phyloP scores from a whole-genome alignment of 2,329 filamentous ascomycete genomes.

The Bertia moriformis region DNA sequence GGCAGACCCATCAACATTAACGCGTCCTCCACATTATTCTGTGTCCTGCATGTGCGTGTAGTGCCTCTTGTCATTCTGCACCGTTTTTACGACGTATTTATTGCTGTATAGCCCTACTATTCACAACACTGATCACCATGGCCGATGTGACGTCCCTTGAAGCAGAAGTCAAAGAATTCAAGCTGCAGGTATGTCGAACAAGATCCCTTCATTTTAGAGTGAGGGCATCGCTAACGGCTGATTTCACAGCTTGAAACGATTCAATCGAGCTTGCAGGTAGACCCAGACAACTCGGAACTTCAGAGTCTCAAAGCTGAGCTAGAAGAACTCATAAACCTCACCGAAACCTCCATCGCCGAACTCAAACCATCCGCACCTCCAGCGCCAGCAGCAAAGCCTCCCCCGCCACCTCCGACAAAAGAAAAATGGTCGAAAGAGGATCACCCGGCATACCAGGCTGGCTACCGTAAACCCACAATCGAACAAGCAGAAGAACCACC shows the following conservation, averaged over 20 bases:
- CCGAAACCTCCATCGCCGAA: constrained; percentile 36
- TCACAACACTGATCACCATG: no score
- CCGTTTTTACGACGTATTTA: no score
- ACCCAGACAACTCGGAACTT: constrained; percentile 36
- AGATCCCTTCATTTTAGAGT: background rate
- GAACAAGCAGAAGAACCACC: constrained; percentile 14
- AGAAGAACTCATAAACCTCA: constrained; percentile 35
- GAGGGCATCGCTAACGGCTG: no score
- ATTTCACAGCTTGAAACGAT: constrained; percentile 30
- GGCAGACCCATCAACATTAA: no score
- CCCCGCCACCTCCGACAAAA: constrained; percentile 17
- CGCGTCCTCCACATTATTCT: no score
- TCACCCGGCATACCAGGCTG: constrained; percentile 34
- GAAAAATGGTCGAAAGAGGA: constrained; percentile 39
- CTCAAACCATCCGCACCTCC: constrained; percentile 29
- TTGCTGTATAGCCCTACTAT: no score
- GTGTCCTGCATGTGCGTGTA: no score
- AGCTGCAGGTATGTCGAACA: constrained; percentile 24
- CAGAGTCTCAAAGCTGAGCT: constrained; percentile 37
- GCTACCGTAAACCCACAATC: constrained; percentile 25
- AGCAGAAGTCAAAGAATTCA: constrained; percentile 29
- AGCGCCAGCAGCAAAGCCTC: constrained; percentile 14
- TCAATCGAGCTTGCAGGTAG: constrained; percentile 35
- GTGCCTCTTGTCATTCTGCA: no score
- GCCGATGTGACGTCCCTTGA: background rate